These are phyloP conservation scores for Amphirosellinia nigrospora DNA, from an alignment of 495 filamentous ascomycete species.

Conservation along the genomic window DNA sequence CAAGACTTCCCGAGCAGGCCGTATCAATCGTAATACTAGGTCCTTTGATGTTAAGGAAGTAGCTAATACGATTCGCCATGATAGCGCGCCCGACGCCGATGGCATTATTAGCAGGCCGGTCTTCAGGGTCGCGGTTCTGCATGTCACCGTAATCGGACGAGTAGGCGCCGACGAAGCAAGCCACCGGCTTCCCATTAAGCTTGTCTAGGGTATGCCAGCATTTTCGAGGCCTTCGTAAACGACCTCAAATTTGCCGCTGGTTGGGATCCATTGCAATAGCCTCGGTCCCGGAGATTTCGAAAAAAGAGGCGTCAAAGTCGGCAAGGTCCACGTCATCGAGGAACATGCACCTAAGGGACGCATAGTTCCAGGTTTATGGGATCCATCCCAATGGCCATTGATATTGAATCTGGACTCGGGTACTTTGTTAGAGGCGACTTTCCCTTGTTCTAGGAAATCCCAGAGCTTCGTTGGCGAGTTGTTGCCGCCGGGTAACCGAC, in stretches of 20 bases:
- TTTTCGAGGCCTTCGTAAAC: conserved; percentile 84
- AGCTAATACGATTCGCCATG: conserved; percentile 29
- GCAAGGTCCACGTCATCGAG: conserved; percentile 59
- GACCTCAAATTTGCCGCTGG: conserved; percentile 75
- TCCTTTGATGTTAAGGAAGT: conserved; percentile 28
- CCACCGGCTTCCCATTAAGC: conserved; percentile 70
- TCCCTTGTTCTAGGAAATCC: conserved; percentile 61
- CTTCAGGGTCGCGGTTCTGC: conserved; percentile 14
- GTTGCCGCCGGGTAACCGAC: conserved; percentile 53
- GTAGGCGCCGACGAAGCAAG: conserved; percentile 82
- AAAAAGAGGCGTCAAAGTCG: conserved; percentile 80
- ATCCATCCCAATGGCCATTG: conserved; percentile 54
- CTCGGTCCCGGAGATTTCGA: conserved; percentile 67
- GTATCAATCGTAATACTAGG: conserved; percentile 40
- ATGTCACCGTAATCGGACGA: conserved; percentile 39
- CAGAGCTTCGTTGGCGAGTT: conserved; percentile 56
- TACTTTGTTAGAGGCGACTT: conserved; percentile 53
- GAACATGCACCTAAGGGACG: conserved; percentile 42
- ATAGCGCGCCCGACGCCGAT: conserved; percentile 19
- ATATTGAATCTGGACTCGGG: conserved; percentile 67
- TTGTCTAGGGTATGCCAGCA: conserved; percentile 77
- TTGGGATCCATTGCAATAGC: conserved; percentile 81
- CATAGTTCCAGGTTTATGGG: conserved; percentile 73
- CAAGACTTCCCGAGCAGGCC: conserved; percentile 47
- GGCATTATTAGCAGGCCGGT: not conserved